Evolutionary conservation across 352 stramenopile genomes (phyloP).

Genomic region (Pythium aquatile): DNA sequence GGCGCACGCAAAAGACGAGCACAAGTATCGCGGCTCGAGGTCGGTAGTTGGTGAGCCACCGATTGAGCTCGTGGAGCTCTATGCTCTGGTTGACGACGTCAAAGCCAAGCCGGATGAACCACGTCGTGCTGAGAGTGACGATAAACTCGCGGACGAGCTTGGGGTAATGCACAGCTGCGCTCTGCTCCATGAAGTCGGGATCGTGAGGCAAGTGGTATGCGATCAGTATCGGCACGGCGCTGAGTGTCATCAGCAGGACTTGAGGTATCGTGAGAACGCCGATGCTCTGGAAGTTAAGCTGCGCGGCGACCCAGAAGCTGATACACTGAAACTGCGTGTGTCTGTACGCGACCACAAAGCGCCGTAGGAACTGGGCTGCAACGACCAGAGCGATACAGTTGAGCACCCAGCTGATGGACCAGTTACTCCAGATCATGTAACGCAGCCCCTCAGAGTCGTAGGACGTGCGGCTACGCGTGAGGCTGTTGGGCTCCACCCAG

Average conservation of each 20-base stretch:
- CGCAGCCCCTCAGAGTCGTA: conserved; percentile 30
- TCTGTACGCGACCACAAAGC: conserved; percentile 26
- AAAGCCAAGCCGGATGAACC: conserved; percentile 35
- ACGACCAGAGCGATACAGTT: conserved; percentile 34
- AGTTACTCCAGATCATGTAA: conserved; percentile 39
- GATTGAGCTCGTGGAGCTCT: conserved; percentile 18
- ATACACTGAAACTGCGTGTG: conserved; percentile 29
- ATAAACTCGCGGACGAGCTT: conserved; percentile 32
- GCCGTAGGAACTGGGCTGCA: conserved; percentile 25
- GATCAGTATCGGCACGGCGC: conserved; percentile 29
- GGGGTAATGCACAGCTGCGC: conserved; percentile 9
- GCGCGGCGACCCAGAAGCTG: conserved; percentile 32
- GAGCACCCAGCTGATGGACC: conserved; percentile 41
- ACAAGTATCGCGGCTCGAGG: conserved; percentile 13
- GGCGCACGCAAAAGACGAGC: conserved; percentile 22
- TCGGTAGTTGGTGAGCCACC: conserved; percentile 28
- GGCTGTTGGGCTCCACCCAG: conserved; percentile 35
- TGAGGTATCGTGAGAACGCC: conserved; percentile 32
- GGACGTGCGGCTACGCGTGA: conserved; percentile 21
- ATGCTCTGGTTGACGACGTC: conserved; percentile 31
- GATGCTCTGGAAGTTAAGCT: conserved; percentile 40
- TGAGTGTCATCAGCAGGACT: conserved; percentile 33
- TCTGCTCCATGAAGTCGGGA: conserved; percentile 30
- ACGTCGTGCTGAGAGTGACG: conserved; percentile 28
- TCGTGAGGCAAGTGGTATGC: conserved; percentile 34